Conservation (phyloP, 139 green algal genomes). For the Chlamydomonas schloesseri region DNA sequence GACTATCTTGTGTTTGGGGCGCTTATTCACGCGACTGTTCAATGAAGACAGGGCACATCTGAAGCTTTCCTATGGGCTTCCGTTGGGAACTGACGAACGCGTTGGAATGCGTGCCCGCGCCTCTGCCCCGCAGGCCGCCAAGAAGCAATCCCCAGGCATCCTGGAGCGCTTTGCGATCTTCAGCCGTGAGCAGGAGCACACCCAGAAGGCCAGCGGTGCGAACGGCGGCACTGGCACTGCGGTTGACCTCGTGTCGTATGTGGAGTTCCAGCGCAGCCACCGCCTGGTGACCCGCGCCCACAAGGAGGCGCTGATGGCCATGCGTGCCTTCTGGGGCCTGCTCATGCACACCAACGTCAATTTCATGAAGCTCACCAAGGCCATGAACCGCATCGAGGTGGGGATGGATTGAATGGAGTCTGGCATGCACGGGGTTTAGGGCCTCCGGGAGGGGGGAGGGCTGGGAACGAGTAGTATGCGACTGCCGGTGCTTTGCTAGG, state of each 20-base stretch:
- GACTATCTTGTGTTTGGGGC: too few relatives aligned
- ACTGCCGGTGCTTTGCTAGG: too few relatives aligned
- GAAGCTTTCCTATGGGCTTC: too few relatives aligned
- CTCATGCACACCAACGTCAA: conserved; percentile 5
- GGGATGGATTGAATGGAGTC: not conserved
- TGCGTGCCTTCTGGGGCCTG: conserved; percentile 27
- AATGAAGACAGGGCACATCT: too few relatives aligned
- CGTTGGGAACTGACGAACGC: too few relatives aligned
- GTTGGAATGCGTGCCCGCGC: too few relatives aligned
- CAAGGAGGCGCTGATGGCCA: conserved; percentile 29
- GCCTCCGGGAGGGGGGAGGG: too few relatives aligned
- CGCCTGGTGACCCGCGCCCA: conserved; percentile 27
- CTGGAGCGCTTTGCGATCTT: conserved; percentile 49
- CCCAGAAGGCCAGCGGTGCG: not conserved
- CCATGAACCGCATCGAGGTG: not conserved
- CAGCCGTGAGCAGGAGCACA: conserved; percentile 40
- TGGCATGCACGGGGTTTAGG: not conserved
- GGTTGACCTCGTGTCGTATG: conserved; percentile 36
- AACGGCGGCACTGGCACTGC: not conserved
- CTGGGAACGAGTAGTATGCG: not conserved
- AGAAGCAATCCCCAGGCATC: not conserved
- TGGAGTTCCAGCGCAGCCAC: conserved; percentile 50
- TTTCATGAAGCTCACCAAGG: not conserved
- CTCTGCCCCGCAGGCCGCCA: not conserved
- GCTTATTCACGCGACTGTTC: too few relatives aligned